Evolutionary conservation across 345 rosid species (phyloP).

Genomic region (Rhizophora mangle): DNA sequence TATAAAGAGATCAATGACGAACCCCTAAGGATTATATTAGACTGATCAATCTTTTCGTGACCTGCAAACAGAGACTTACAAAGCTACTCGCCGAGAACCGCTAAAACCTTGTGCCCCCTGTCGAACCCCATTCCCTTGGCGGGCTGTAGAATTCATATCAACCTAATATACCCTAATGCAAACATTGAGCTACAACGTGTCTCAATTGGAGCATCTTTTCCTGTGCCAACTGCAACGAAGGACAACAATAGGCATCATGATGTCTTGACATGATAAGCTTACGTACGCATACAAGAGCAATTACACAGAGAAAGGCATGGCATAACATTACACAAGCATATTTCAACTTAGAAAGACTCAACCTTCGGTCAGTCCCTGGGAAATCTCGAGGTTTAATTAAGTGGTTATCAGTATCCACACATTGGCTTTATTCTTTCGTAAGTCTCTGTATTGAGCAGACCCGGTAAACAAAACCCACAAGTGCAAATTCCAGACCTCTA

Average conservation of each 20-base stretch:
- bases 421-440: background rate
- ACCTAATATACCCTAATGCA: constrained; percentile 41
- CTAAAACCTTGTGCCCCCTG: background rate
- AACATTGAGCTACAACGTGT: constrained; percentile 52
- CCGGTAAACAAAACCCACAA: background rate
- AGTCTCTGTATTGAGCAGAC: constrained; percentile 4
- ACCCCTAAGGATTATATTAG: background rate
- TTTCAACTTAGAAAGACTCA: background rate
- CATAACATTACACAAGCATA: background rate
- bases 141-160: constrained; percentile 24
- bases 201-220: constrained; percentile 65
- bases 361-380: background rate
- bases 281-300: background rate
- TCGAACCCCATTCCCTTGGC: background rate
- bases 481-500: background rate
- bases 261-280: background rate
- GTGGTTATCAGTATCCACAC: background rate
- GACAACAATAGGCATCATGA: constrained; percentile 15
- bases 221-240: constrained; percentile 57
- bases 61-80: background rate
- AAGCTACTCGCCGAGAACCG: background rate
- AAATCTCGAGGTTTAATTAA: background rate
- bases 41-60: background rate
- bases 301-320: too few species aligned
- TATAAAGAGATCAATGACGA: background rate